Evolutionary conservation across 345 rosid genomes (phyloP).

Genomic region (Acer yangbiense): DNA sequence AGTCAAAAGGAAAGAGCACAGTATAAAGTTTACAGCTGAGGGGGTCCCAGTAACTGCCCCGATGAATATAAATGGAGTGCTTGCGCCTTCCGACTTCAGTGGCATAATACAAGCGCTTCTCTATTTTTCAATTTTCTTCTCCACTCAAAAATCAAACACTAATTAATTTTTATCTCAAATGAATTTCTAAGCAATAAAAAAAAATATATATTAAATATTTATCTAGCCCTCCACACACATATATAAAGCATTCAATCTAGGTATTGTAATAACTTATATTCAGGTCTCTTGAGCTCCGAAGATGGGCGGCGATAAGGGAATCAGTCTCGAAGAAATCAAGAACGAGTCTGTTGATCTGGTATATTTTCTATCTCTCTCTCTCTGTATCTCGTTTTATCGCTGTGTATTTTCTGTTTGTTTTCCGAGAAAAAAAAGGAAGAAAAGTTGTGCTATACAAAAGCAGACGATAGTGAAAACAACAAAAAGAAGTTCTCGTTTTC

Average conservation of each 20-base stretch:
- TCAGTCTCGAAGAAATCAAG: conserved; percentile 65
- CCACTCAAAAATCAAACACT: too few relatives aligned
- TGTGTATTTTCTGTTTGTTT: conserved; percentile 2
- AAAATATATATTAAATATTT: too few relatives aligned
- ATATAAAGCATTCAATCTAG: not conserved
- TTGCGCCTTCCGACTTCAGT: not conserved
- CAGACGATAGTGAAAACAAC: too few relatives aligned
- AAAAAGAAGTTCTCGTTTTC: too few relatives aligned
- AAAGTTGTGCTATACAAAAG: not conserved
- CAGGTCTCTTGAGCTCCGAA: not conserved
- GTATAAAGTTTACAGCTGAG: not conserved
- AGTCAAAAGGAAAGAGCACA: not conserved
- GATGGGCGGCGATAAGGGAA: conserved; percentile 42
- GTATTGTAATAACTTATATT: conserved; percentile 3
- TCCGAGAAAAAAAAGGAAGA: not conserved
- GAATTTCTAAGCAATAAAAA: too few relatives aligned
- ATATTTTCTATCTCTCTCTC: not conserved
- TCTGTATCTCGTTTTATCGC: not conserved
- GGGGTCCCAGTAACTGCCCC: not conserved
- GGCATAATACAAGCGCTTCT: not conserved
- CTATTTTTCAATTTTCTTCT: not conserved
- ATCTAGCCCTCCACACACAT: too few relatives aligned
- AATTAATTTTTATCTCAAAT: too few relatives aligned
- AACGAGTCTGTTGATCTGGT: conserved; percentile 85
- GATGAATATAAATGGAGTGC: not conserved